Evolutionary conservation across 2,329 filamentous ascomycete genomes (phyloP), one percentile per base, ranked within the genome.

Genomic region (Beauveria sp.): DNA sequence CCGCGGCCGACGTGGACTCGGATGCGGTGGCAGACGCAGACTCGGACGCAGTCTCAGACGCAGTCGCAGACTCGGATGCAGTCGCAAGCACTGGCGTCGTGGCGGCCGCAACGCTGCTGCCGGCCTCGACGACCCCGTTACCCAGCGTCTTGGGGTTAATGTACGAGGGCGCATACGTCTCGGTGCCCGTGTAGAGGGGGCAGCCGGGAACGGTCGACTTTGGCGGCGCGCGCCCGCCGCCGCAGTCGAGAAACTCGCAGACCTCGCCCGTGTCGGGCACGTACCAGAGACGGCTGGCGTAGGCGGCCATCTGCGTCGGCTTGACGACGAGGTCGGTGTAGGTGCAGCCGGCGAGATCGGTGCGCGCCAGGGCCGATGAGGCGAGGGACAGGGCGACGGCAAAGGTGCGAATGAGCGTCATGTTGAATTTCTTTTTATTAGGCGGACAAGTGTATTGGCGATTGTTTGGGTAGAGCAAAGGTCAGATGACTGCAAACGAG

Each of bases 151-250:
- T 66, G 47, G 68, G 65, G 54, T 76, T 67, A 53, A 85, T 71
- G 71, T 75, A 86, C 50, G 70, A 74, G 9, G 82, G 81, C 80
- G 28, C 3, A 45, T 58, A 58, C 43, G 55, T 58, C 12, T 26
- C 55, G 12, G 82, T 84, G 64, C 84, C 85, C 2, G 69, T 67
- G 75, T 87, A 87, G 4, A 61, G 67, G 2, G 72, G 68, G 68
- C 86, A 89, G 2, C 86, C 86, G 1, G 86, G 86, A 24, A 85
- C 81, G 28, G 78, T 81, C 18, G 81, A 84, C 76, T 85, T 88
- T 63, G 84, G 81, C 3, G 86, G 84, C 9, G 85, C 86, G 51
- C 81, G 79, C 60, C 86, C 86, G 65, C 86, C 86, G 62, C 86
- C 86, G 72, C 86, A 89, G 79, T 89, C 86, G 66, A 86, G 78